These are phyloP conservation scores for Diaporthe aspalathi DNA, from an alignment of 2,329 filamentous ascomycete genomes.

Conservation along the genomic window DNA sequence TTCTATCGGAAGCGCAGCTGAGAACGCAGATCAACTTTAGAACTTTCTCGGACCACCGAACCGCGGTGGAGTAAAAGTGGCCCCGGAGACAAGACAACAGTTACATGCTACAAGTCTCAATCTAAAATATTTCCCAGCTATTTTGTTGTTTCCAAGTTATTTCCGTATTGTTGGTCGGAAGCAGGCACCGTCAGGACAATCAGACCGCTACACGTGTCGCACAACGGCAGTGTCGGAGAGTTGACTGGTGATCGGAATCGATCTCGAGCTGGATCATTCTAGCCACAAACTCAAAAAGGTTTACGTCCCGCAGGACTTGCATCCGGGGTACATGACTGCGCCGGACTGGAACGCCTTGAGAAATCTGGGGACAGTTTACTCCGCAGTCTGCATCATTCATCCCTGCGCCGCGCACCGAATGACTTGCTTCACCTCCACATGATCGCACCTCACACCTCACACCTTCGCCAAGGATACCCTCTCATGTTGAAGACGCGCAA, in stretches of 20 bases:
- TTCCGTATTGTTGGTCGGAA: too few relatives aligned
- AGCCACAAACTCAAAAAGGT: background rate
- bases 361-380: constrained; percentile 23
- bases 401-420: constrained; percentile 13
- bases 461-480: background rate
- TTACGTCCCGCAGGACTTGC: background rate
- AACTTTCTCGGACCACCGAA: background rate
- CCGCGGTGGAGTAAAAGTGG: background rate
- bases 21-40: background rate
- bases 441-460: background rate
- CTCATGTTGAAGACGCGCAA: constrained; percentile 8
- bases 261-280: constrained; percentile 22
- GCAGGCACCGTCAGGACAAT: background rate
- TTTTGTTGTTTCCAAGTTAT: too few relatives aligned
- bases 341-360: background rate
- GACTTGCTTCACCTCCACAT: constrained; percentile 21
- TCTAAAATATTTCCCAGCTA: too few relatives aligned
- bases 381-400: constrained; percentile 19
- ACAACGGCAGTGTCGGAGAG: constrained; percentile 6
- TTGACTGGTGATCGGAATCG: background rate
- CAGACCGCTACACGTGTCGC: background rate
- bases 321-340: constrained; percentile 19
- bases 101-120: background rate
- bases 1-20: constrained; percentile 6
- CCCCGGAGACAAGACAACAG: background rate